phyloP scores from a whole-genome alignment of 129 eudicot genomes.

The Solidago caesia region DNA sequence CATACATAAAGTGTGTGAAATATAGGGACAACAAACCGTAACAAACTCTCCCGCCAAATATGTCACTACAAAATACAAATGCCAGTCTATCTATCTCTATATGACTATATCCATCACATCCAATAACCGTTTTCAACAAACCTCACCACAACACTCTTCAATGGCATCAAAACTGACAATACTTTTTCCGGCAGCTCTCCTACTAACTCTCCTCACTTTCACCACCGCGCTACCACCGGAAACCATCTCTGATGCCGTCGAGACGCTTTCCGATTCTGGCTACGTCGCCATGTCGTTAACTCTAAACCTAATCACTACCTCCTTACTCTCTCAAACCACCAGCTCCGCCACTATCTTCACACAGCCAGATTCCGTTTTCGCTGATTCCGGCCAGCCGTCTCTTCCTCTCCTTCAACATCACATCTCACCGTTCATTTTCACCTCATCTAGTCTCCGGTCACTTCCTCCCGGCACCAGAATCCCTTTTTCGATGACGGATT shows the following conservation, averaged over 20 bases:
- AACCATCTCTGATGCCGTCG: conserved; percentile 58
- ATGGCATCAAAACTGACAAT: background rate
- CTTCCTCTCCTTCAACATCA: conserved; percentile 53
- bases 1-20: too few species aligned
- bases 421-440: conserved; percentile 48
- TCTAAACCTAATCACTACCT: conserved; percentile 47
- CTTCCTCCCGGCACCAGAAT: conserved; percentile 58
- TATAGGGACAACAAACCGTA: too few species aligned
- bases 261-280: conserved; percentile 68
- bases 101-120: too few species aligned
- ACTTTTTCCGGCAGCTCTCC: conserved; percentile 23
- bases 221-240: conserved; percentile 42
- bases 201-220: conserved; percentile 25
- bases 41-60: too few species aligned
- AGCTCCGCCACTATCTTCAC: conserved; percentile 59
- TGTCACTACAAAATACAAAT: too few species aligned
- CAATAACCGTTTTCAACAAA: too few species aligned
- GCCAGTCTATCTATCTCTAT: too few species aligned
- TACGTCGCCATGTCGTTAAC: conserved; percentile 76
- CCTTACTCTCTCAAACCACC: conserved; percentile 27
- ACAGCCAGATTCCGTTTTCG: conserved; percentile 55
- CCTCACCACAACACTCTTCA: background rate
- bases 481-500: conserved; percentile 1
- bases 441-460: conserved; percentile 39
- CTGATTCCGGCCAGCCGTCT: conserved; percentile 51